Conservation (phyloP, 2,329 filamentous ascomycete genomes). For the Trichoderma arundinaceum region DNA sequence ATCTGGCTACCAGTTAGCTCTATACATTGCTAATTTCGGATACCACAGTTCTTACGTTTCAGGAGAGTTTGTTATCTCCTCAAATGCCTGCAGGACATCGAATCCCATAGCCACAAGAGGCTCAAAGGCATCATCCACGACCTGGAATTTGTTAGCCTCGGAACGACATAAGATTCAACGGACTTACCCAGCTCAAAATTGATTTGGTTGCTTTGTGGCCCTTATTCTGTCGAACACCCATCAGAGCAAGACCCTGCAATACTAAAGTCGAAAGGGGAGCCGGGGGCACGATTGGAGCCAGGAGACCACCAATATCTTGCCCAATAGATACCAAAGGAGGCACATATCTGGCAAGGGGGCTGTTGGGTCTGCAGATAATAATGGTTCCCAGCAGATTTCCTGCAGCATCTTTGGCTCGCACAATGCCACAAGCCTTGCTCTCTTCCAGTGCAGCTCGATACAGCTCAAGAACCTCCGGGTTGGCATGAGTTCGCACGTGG, state of each 20-base stretch:
- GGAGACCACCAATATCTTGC: conserved; percentile 72
- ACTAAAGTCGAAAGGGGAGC: conserved; percentile 72
- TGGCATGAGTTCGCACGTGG: conserved; percentile 74
- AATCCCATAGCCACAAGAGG: conserved; percentile 81
- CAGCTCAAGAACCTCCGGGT: conserved; percentile 79
- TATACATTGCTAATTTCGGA: no score
- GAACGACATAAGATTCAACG: neutral
- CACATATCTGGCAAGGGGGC: conserved; percentile 70
- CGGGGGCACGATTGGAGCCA: conserved; percentile 77
- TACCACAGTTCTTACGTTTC: conserved; percentile 51
- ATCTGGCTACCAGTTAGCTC: conserved; percentile 1
- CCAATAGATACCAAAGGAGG: conserved; percentile 68
- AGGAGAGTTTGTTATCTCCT: conserved; percentile 73
- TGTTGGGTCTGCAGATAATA: conserved; percentile 75
- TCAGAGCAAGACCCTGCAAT: conserved; percentile 75
- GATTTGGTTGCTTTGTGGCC: conserved; percentile 74
- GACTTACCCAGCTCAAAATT: conserved; percentile 78
- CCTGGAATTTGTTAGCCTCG: conserved; percentile 51
- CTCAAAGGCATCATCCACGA: conserved; percentile 73
- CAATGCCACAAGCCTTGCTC: conserved; percentile 76
- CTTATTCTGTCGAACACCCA: conserved; percentile 84
- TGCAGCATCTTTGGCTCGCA: conserved; percentile 74
- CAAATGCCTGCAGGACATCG: conserved; percentile 76
- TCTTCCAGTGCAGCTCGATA: conserved; percentile 78
- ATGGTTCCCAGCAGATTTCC: conserved; percentile 77